Percentiles rank a stretch among this genome's conserved stretches.
Evolutionary conservation across 2,329 filamentous ascomycete species (phyloP).

Genomic region (Aspergillus aculeatinus): DNA sequence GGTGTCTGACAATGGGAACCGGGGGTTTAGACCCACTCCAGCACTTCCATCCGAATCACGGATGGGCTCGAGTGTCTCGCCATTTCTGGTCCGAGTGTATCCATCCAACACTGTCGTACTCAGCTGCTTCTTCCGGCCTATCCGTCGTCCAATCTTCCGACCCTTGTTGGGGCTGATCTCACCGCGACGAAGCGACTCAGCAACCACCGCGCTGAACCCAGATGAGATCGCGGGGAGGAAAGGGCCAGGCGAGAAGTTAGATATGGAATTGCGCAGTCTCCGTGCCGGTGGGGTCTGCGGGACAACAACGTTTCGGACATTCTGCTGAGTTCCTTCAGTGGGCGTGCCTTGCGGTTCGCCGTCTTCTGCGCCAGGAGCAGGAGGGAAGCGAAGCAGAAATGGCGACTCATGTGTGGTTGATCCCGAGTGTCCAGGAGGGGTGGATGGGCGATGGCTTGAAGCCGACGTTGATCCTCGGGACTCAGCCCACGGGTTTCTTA

Average conservation of each 20-base stretch:
- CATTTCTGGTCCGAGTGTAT: constrained; percentile 19
- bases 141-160: constrained; percentile 27
- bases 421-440: constrained; percentile 25
- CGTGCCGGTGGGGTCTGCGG: constrained; percentile 40
- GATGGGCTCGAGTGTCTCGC: constrained; percentile 16
- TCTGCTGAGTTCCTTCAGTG: constrained; percentile 21
- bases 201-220: constrained; percentile 62
- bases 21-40: constrained; percentile 18
- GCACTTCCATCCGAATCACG: constrained; percentile 21
- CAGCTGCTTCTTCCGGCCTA: constrained; percentile 30
- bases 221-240: constrained; percentile 61
- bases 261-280: constrained; percentile 49
- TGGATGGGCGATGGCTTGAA: constrained; percentile 25
- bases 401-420: constrained; percentile 29
- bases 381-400: constrained; percentile 40
- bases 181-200: constrained; percentile 62
- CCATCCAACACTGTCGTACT: constrained; percentile 27
- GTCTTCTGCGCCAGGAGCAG: constrained; percentile 37
- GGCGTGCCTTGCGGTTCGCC: constrained; percentile 18
- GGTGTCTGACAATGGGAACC: constrained; percentile 24
- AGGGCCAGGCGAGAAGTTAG: constrained; percentile 57
- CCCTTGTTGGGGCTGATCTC: constrained; percentile 44
- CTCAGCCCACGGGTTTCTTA: constrained; percentile 42
- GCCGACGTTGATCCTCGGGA: constrained; percentile 26
- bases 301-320: constrained; percentile 27